These are phyloP conservation scores for Elsinoe ampelina DNA, from an alignment of 2,329 filamentous ascomycete genomes.

Conservation along the genomic window DNA sequence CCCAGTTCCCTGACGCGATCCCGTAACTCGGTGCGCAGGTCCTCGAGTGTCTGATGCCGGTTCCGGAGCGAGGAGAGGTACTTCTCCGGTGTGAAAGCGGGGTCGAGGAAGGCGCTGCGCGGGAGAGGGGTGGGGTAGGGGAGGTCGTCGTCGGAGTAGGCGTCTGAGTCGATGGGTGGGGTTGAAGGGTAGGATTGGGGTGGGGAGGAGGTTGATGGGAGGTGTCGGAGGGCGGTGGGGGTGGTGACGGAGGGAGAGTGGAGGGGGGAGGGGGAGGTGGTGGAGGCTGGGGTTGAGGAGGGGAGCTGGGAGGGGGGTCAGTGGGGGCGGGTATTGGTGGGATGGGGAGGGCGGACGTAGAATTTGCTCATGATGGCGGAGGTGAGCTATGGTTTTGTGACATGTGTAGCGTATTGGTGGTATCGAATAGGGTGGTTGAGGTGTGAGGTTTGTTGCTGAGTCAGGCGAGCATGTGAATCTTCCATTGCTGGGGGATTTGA, in stretches of 20 bases:
- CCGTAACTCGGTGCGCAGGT: constrained; percentile 77
- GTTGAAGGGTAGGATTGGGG: constrained; percentile 38
- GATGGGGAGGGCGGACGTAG: constrained; percentile 30
- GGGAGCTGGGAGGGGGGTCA: constrained; percentile 13
- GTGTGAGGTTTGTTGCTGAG: neutral
- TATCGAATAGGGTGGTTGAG: neutral
- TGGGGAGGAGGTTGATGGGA: constrained; percentile 40
- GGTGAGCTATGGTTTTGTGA: neutral
- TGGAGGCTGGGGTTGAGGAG: constrained; percentile 15
- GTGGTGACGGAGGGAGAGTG: constrained; percentile 15
- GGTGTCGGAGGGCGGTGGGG: constrained; percentile 21
- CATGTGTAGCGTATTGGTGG: neutral
- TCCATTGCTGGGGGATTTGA: no score
- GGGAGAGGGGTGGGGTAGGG: constrained; percentile 83
- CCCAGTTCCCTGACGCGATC: constrained; percentile 70
- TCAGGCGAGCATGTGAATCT: no score
- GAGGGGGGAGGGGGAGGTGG: constrained; percentile 16
- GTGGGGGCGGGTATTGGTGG: constrained; percentile 13
- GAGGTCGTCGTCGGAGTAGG: constrained; percentile 56
- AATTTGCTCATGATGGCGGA: constrained; percentile 38
- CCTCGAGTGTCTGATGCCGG: constrained; percentile 91
- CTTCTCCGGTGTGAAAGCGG: constrained; percentile 65
- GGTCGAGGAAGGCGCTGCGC: constrained; percentile 69
- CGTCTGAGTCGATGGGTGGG: constrained; percentile 30
- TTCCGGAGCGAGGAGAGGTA: constrained; percentile 79